Evolutionary conservation across 1,284 basidiomycete species (phyloP).

Genomic region (Moesziomyces parantarcticus): DNA sequence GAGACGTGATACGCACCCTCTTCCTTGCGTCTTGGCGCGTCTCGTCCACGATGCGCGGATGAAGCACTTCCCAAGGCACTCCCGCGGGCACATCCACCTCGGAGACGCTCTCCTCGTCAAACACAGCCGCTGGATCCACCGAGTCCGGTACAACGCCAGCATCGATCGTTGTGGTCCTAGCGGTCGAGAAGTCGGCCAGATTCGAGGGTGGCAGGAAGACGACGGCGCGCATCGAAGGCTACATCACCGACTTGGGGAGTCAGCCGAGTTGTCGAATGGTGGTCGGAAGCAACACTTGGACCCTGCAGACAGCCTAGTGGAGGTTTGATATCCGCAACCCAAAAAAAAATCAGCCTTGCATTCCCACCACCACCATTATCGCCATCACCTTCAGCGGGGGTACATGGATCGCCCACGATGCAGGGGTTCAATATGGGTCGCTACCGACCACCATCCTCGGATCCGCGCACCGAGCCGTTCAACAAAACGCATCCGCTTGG

Average conservation of each 20-base stretch:
- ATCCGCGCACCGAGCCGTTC: slow-evolving; percentile 38
- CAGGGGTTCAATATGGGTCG: slow-evolving; percentile 66
- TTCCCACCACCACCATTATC: background rate
- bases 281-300: too few species aligned
- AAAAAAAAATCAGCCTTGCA: too few species aligned
- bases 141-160: slow-evolving; percentile 13
- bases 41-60: background rate
- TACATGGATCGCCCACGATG: too few species aligned
- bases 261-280: background rate
- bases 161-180: background rate
- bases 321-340: too few species aligned
- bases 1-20: slow-evolving; percentile 25
- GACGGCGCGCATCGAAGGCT: slow-evolving; percentile 4
- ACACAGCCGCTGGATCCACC: slow-evolving; percentile 7
- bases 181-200: background rate
- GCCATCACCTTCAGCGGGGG: too few species aligned
- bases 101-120: slow-evolving; percentile 12
- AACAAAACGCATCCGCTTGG: slow-evolving; percentile 72
- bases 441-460: slow-evolving; percentile 52
- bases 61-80: slow-evolving; percentile 17
- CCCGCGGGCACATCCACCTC: background rate
- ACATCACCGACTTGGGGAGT: background rate
- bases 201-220: slow-evolving; percentile 24
- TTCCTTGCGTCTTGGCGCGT: background rate
- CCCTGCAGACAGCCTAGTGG: too few species aligned